These are phyloP conservation scores for Gomphus bonarii DNA, from an alignment of 1,284 basidiomycete species.

Conservation along the genomic window DNA sequence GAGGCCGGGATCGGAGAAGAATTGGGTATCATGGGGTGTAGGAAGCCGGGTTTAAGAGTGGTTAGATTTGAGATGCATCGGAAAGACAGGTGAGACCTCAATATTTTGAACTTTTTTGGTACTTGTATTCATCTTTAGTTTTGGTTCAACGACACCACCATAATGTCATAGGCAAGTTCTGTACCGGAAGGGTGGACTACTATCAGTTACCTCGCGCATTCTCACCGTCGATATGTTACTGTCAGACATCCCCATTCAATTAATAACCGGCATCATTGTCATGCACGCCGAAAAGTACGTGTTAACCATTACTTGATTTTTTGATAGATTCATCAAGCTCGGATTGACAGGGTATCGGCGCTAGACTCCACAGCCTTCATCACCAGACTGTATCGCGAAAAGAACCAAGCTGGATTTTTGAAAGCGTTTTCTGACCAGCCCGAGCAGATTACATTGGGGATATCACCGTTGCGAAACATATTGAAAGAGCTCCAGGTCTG, in stretches of 20 bases:
- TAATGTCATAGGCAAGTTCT: constrained; percentile 56
- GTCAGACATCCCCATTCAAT: constrained; percentile 71
- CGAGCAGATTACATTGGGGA: constrained; percentile 85
- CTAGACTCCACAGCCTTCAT: constrained; percentile 86
- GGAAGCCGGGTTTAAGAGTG: constrained; percentile 76
- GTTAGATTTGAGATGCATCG: constrained; percentile 79
- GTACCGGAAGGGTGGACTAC: constrained; percentile 81
- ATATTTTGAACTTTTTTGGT: neutral
- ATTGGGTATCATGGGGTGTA: constrained; percentile 83
- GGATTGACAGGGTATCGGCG: constrained; percentile 58
- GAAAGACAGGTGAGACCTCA: constrained; percentile 57
- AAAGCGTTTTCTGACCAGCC: constrained; percentile 98
- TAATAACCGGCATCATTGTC: constrained; percentile 90
- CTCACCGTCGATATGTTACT: constrained; percentile 94
- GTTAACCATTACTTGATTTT: neutral
- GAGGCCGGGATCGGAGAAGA: constrained; percentile 89
- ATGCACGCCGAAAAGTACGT: constrained; percentile 83
- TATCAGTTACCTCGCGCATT: constrained; percentile 91
- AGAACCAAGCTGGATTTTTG: constrained; percentile 82
- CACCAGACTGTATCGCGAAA: constrained; percentile 78
- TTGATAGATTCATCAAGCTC: neutral
- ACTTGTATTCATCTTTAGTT: neutral
- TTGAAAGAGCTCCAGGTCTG: constrained; percentile 83
- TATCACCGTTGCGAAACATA: constrained; percentile 86
- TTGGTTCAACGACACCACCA: neutral